phyloP scores from a whole-genome alignment of 2,329 filamentous ascomycete genomes.

The Biscogniauxia sp. region DNA sequence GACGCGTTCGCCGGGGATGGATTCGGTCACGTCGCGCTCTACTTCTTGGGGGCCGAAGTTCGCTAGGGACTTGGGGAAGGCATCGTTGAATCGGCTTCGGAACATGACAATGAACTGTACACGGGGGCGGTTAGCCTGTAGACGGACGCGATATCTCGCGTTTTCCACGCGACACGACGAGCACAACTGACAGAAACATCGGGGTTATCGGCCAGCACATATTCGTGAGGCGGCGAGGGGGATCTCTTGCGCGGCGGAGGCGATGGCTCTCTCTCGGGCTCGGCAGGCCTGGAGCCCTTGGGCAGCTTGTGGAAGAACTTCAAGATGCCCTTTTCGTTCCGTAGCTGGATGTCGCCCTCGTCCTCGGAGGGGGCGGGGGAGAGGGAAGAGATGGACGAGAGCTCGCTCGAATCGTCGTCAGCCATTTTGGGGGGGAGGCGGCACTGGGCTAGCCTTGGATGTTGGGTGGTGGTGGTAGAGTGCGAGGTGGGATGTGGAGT shows the following conservation, averaged over 20 bases:
- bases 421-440: constrained; percentile 40
- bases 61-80: constrained; percentile 80
- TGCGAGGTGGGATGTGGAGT: constrained; percentile 21
- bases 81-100: constrained; percentile 85
- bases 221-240: constrained; percentile 87
- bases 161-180: constrained; percentile 43
- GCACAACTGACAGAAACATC: constrained; percentile 79
- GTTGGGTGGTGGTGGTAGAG: constrained; percentile 13
- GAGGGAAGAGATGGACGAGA: constrained; percentile 55
- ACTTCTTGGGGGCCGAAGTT: constrained; percentile 95
- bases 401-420: constrained; percentile 62
- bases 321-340: constrained; percentile 57
- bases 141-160: constrained; percentile 53
- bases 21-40: constrained; percentile 78
- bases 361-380: constrained; percentile 53
- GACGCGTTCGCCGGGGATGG: constrained; percentile 75
- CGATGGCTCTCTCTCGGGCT: constrained; percentile 55
- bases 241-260: constrained; percentile 74
- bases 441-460: background rate
- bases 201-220: constrained; percentile 83
- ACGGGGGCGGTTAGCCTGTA: constrained; percentile 32
- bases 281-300: constrained; percentile 38
- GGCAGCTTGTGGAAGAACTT: constrained; percentile 65
- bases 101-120: constrained; percentile 96
- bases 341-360: constrained; percentile 49